Base-by-base conservation (phyloP, 2,329 filamentous ascomycete species). In the Ceratocystis albifundus region DNA sequence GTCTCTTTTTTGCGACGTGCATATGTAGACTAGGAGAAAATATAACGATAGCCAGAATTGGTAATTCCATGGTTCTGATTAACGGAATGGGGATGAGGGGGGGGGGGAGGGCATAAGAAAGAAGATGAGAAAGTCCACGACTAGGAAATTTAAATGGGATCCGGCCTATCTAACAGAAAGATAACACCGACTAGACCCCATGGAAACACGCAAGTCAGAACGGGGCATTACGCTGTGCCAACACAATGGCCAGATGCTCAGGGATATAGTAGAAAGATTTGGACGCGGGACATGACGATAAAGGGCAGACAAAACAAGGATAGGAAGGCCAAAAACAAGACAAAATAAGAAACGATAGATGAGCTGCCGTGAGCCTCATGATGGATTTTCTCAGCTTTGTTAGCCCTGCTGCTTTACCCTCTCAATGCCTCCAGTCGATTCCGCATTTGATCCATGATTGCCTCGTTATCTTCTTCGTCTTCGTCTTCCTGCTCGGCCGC, bases 361-460 rank as follows among this genome's bases (percentile, higher is more conserved):
- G 22, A 28, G n/a, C 32, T 20, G 55, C 32, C 15, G 17, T n/a
- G 25, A 25, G 17, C 30, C 46, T 48, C 17, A n/a, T 22, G 46
- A 12, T 41, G 36, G 10, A 10, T 41, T 41, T 41, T 41, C 10
- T 41, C 36, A 4, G 36, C 12, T 41, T 41, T 59, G 28, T 59
- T 30, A 10, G 28, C 55, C 55, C 36, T 28, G 46, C 36, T 20
- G 5, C 48, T n/a, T 71, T 75, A 96, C 76, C 91, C 96, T 82
- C 94, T 89, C 73, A 97, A 77, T 45, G 92, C 92, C 77, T 97
- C 90, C 71, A 99, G 76, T 61, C 93, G 82, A 71, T 91, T 91
- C 74, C 93, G 82, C 94, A 97, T 97, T 79, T 96, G 89, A 72
- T 91, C 88, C 78, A 97, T 84, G 79, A 94, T 90, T 61, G 88